Percentiles rank a stretch among this genome's conserved stretches.
phyloP scores from a whole-genome alignment of 495 filamentous ascomycete genomes.

The Apodospora peruviana region DNA sequence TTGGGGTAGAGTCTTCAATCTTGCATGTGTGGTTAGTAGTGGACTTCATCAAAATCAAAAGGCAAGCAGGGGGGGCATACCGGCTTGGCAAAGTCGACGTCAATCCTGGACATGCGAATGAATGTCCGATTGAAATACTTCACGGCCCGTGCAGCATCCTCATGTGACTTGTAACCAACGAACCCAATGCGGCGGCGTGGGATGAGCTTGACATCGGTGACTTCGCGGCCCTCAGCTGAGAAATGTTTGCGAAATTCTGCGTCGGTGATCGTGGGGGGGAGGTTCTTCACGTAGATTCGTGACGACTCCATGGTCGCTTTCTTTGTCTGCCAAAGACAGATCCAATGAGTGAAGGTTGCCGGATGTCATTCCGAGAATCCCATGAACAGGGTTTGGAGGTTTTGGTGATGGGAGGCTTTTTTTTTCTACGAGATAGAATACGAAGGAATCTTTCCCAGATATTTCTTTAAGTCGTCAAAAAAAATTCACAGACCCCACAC shows the following conservation, averaged over 20 bases:
- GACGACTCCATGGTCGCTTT: slow-evolving; percentile 56
- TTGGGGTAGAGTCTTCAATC: slow-evolving; percentile 19
- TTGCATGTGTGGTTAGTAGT: slow-evolving; percentile 19
- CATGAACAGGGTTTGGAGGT: background rate
- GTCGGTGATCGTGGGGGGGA: slow-evolving; percentile 70
- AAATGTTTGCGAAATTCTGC: slow-evolving; percentile 84
- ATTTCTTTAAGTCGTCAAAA: background rate
- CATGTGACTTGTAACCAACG: slow-evolving; percentile 81
- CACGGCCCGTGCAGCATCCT: slow-evolving; percentile 74
- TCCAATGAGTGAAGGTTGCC: slow-evolving; percentile 16
- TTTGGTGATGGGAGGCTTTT: background rate
- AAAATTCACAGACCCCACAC: background rate
- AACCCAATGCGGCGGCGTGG: slow-evolving; percentile 88
- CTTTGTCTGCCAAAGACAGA: slow-evolving; percentile 16
- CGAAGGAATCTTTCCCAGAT: background rate
- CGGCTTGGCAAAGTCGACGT: slow-evolving; percentile 83
- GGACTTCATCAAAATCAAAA: slow-evolving; percentile 3
- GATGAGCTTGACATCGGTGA: slow-evolving; percentile 89
- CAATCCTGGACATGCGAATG: slow-evolving; percentile 93
- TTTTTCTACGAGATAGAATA: background rate
- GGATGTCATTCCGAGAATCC: slow-evolving; percentile 16
- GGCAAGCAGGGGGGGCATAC: slow-evolving; percentile 38
- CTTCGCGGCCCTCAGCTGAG: slow-evolving; percentile 56
- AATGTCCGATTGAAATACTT: slow-evolving; percentile 94
- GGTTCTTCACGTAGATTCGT: slow-evolving; percentile 83